These are phyloP conservation scores for Metschnikowia lochheadii DNA, from an alignment of 805 yeast species.

Conservation along the genomic window DNA sequence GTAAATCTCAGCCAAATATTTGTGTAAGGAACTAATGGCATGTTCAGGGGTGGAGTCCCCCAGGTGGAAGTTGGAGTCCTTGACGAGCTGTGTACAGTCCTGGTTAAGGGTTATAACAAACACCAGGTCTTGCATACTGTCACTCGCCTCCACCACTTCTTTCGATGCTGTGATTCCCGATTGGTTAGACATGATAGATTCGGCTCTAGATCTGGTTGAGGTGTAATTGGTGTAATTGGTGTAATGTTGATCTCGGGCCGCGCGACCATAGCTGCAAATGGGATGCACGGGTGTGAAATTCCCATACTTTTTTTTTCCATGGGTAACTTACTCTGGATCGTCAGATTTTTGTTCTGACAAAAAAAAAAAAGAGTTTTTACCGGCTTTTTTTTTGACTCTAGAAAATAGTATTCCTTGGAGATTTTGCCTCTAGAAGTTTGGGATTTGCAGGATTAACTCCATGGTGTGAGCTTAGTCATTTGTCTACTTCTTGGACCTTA, in stretches of 20 bases:
- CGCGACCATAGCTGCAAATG: neutral
- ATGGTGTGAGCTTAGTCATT: no score
- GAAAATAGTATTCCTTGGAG: no score
- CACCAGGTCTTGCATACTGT: conserved; percentile 27
- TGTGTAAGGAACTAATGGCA: conserved; percentile 20
- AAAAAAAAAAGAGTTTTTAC: no score
- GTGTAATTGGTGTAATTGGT: neutral
- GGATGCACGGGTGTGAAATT: neutral
- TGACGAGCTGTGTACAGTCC: conserved; percentile 32
- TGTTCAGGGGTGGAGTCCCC: conserved; percentile 8
- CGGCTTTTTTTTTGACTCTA: no score
- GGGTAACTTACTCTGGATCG: no score
- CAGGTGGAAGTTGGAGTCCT: conserved; percentile 20
- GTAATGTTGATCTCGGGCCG: neutral
- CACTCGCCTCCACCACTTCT: conserved; percentile 45
- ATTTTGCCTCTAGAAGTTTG: no score
- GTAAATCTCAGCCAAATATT: conserved; percentile 20
- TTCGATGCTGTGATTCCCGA: conserved; percentile 40
- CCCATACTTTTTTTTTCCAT: no score
- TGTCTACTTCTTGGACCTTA: no score
- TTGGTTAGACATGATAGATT: conserved; percentile 35
- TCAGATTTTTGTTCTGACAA: no score
- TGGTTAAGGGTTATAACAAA: conserved; percentile 30
- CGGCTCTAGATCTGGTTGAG: neutral
- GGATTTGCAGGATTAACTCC: no score